These are phyloP conservation scores for Arachnopeziza araneosa DNA, from an alignment of 2,329 filamentous ascomycete species.

Conservation along the genomic window DNA sequence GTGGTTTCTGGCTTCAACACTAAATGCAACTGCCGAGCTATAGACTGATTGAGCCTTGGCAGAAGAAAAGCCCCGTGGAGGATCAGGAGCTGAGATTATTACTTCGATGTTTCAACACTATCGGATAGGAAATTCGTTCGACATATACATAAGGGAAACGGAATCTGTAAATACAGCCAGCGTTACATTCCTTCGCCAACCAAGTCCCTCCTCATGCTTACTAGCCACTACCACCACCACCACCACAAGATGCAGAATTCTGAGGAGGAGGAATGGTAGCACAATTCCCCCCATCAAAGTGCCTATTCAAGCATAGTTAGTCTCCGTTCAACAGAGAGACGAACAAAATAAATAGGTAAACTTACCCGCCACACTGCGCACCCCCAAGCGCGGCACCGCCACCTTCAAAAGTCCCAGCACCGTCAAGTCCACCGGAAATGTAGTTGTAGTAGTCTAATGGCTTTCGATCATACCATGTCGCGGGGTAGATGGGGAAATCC, in stretches of 20 bases:
- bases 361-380: background rate
- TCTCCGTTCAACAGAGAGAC: background rate
- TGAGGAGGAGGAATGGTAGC: background rate
- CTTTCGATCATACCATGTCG: constrained; percentile 4
- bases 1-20: no score
- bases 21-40: no score
- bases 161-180: no score
- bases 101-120: no score
- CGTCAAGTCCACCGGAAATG: background rate
- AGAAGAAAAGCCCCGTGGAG: no score
- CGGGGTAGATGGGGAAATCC: constrained; percentile 2
- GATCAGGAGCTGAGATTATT: no score
- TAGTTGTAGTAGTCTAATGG: constrained; percentile 3
- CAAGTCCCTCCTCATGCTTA: background rate
- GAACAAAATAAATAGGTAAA: background rate
- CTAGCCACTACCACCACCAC: background rate
- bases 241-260: background rate
- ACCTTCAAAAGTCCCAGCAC: background rate
- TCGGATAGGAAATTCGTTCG: no score
- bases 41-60: no score
- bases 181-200: background rate
- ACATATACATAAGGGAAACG: no score
- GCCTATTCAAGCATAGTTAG: background rate
- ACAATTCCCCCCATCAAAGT: background rate
- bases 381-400: background rate